phyloP scores from a whole-genome alignment of 495 filamentous ascomycete genomes.

The Letharia columbiana region DNA sequence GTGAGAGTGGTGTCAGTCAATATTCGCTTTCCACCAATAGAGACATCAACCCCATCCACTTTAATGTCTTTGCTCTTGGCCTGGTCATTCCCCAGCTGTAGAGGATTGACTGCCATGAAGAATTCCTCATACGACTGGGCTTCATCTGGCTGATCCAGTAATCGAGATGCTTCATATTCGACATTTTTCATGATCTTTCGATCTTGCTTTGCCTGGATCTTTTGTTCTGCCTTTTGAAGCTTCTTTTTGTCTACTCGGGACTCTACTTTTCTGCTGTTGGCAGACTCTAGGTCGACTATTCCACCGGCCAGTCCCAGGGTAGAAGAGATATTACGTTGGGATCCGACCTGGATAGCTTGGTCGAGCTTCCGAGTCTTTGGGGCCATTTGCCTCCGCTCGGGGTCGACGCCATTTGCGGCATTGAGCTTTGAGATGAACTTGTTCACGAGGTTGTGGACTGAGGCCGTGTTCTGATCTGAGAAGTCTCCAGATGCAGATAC shows the following conservation, averaged over 20 bases:
- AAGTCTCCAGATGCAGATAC: conserved; percentile 82
- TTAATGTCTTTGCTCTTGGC: conserved; percentile 99
- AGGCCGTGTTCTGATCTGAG: conserved; percentile 57
- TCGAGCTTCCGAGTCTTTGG: conserved; percentile 79
- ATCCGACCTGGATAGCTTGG: conserved; percentile 89
- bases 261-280: conserved; percentile 85
- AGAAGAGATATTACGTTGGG: conserved; percentile 90
- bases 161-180: conserved; percentile 87
- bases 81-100: conserved; percentile 72
- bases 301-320: conserved; percentile 81
- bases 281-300: conserved; percentile 85
- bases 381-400: conserved; percentile 57
- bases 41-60: conserved; percentile 87
- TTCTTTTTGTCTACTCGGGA: conserved; percentile 98
- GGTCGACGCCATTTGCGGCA: conserved; percentile 60
- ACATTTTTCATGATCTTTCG: conserved; percentile 98
- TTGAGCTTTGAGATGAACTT: conserved; percentile 81
- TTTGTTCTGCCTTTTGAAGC: conserved; percentile 96
- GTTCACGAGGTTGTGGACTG: conserved; percentile 75
- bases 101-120: conserved; percentile 97
- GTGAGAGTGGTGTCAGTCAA: conserved; percentile 83
- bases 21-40: conserved; percentile 83
- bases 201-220: conserved; percentile 97
- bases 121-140: conserved; percentile 98
- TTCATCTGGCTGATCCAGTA: conserved; percentile 73